These are phyloP conservation scores for Xylaria sp. DNA, from an alignment of 2,329 filamentous ascomycete species.

Conservation along the genomic window DNA sequence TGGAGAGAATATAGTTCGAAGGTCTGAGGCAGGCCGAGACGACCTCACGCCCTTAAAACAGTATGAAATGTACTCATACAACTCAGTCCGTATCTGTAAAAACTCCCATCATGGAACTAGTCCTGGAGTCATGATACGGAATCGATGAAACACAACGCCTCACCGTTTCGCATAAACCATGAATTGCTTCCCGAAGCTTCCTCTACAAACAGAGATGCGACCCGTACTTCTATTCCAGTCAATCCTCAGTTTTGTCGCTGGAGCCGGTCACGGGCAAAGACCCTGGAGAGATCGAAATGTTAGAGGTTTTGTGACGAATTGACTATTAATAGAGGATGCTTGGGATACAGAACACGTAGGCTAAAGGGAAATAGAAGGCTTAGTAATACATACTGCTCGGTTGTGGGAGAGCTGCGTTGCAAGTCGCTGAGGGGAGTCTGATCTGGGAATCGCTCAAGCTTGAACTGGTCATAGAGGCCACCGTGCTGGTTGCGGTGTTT, in stretches of 20 bases:
- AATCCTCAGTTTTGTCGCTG: constrained; percentile 8
- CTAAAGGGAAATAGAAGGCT: neutral
- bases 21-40: neutral
- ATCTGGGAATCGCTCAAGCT: constrained; percentile 36
- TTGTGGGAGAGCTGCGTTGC: constrained; percentile 38
- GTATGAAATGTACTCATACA: neutral
- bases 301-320: neutral
- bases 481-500: constrained; percentile 40
- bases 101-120: neutral
- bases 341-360: neutral
- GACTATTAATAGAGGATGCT: neutral
- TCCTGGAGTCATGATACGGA: neutral
- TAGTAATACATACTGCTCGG: constrained; percentile 27
- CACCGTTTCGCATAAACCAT: neutral
- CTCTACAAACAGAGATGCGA: neutral
- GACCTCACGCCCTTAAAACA: neutral
- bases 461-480: constrained; percentile 47
- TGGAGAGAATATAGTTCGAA: neutral
- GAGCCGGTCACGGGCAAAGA: constrained; percentile 21
- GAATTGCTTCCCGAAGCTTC: neutral
- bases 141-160: neutral
- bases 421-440: constrained; percentile 40
- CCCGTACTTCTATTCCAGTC: neutral
- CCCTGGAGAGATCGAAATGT: constrained; percentile 5
- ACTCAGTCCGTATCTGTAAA: neutral